Base-by-base conservation (phyloP, 352 stramenopile genomes). In the Globisporangium parvum region DNA sequence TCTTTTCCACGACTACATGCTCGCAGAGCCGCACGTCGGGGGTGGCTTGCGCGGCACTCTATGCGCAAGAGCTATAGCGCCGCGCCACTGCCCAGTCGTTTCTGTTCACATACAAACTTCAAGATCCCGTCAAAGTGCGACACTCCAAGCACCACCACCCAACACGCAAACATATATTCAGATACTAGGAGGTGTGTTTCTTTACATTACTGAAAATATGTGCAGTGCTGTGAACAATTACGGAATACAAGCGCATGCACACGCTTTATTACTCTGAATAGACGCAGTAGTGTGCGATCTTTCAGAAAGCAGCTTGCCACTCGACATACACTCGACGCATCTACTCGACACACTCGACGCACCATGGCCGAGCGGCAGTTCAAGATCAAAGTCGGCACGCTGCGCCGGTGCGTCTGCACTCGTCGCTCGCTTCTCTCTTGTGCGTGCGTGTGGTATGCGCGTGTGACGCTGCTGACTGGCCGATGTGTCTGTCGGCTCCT, bases 361-460 rank as follows among this genome's bases (percentile, higher is more conserved):
- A 23, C 4, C 46, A 87, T 89, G 82, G 53, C 73, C 8, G 80
- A 89, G 55, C 70, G 75, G 45, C 66, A 87, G 57, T 83, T 92
- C 63, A 87, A 87, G 75, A 85, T 92, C 67, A 92, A 92, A 72
- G 79, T 92, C 58, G 80, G 80, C 69, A 83, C 77, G 46, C 53
- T 92, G 48, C 78, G 79, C 37, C 67, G 82, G 75, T 87, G 46
- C 47, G 66, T 62, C 6, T 20, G 41, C 11, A 14, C 17, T 23
- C 17, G 6, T 47, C 41, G n/a, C 20, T 44, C 18, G 39, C 39
- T n/a, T 37, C 31, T 37, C 31, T 5, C 8, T 9, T 12, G 31
- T 37, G 31, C 12, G 6, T 31, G 26, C 6, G 26, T 31, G 26
- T 31, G 26, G 3, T 2, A 31, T 31, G 26, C 6, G 6, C 26